Conservation (phyloP, 2,329 filamentous ascomycete species). For the Dactylellina haptotyla region DNA sequence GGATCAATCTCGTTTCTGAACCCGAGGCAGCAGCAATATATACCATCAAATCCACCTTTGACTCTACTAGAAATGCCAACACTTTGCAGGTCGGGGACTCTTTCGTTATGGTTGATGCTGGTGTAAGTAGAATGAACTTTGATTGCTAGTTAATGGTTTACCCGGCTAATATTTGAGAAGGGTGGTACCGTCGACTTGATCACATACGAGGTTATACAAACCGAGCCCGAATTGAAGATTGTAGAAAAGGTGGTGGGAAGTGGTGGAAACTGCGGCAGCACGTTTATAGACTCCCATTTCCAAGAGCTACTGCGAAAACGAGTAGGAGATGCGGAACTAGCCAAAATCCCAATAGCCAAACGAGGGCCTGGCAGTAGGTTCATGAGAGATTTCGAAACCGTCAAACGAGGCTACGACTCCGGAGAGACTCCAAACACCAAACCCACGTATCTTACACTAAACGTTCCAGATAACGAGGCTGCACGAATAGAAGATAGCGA, state of each 20-base stretch:
- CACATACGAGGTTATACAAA: conserved; percentile 78
- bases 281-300: conserved; percentile 74
- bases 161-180: conserved; percentile 3
- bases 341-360: conserved; percentile 67
- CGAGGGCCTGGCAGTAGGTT: conserved; percentile 47
- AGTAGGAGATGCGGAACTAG: conserved; percentile 74
- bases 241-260: conserved; percentile 84
- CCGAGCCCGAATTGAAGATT: conserved; percentile 74
- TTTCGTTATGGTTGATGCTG: conserved; percentile 68
- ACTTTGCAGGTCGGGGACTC: conserved; percentile 59
- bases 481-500: conserved; percentile 48
- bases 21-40: conserved; percentile 59
- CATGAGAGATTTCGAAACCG: conserved; percentile 53
- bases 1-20: conserved; percentile 57
- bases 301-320: conserved; percentile 77
- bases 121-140: conserved; percentile 62
- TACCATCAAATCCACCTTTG: conserved; percentile 55
- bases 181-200: conserved; percentile 63
- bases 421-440: conserved; percentile 34
- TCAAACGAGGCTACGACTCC: conserved; percentile 37
- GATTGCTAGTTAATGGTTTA: no score
- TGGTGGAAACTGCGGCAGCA: conserved; percentile 79
- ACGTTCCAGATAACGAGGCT: conserved; percentile 22
- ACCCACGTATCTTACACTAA: conserved; percentile 46
- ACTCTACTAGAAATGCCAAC: conserved; percentile 31